phyloP scores from a whole-genome alignment of 495 filamentous ascomycete species.

The Hypoxylon lienhwacheense region DNA sequence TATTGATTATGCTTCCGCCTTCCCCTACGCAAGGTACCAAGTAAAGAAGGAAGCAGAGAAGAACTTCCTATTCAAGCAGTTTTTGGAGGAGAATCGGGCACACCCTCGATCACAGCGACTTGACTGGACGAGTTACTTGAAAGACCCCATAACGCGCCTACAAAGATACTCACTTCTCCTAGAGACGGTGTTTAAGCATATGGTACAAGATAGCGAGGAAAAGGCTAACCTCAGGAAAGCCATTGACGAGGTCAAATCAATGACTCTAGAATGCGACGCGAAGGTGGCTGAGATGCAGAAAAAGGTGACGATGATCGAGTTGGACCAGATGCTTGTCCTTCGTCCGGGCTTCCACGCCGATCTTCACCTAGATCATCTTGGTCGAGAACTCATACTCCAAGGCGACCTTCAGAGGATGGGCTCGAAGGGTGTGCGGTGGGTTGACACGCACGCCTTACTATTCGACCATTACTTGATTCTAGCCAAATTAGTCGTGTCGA shows the following conservation, averaged over 20 bases:
- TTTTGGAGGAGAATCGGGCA: conserved; percentile 75
- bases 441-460: conserved; percentile 88
- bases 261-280: conserved; percentile 89
- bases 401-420: conserved; percentile 90
- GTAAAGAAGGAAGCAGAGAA: conserved; percentile 82
- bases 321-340: conserved; percentile 78
- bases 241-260: conserved; percentile 91
- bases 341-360: conserved; percentile 85
- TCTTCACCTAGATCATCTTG: conserved; percentile 90
- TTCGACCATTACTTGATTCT: conserved; percentile 97
- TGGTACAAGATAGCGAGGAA: conserved; percentile 81
- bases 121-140: conserved; percentile 93
- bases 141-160: conserved; percentile 87
- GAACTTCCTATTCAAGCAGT: conserved; percentile 84
- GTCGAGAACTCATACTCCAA: conserved; percentile 82
- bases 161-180: conserved; percentile 89
- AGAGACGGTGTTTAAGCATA: conserved; percentile 80
- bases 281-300: conserved; percentile 93
- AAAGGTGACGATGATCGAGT: conserved; percentile 85
- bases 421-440: conserved; percentile 81
- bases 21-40: conserved; percentile 78
- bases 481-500: conserved; percentile 72
- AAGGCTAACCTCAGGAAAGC: conserved; percentile 81
- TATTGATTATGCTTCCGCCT: conserved; percentile 87
- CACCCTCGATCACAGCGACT: conserved; percentile 82